Evolutionary conservation across 139 green algal species (phyloP), one percentile per base, ranked within the genome.

Genomic region (Raphidocelis subcapitata): DNA sequence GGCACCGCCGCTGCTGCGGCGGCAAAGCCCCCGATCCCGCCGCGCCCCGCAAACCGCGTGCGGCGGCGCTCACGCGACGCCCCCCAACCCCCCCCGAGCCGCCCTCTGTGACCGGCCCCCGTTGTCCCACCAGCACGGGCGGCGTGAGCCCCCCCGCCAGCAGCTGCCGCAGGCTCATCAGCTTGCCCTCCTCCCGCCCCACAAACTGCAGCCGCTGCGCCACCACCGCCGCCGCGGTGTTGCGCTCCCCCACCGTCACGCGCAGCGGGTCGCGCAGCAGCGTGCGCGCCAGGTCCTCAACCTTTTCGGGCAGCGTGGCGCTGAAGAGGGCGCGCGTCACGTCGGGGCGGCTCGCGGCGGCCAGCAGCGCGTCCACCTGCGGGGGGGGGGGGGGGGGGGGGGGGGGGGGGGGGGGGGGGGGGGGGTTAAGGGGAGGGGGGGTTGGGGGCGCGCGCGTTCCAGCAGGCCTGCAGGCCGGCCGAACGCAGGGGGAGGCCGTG

Each of bases 81-180:
- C n/a, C n/a, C n/a, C n/a, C n/a, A n/a, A n/a, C n/a, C n/a, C n/a
- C n/a, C n/a, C n/a, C n/a, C n/a, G n/a, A n/a, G n/a, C n/a, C n/a
- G n/a, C n/a, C n/a, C n/a, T n/a, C n/a, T n/a, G n/a, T n/a, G n/a
- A n/a, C n/a, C n/a, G n/a, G n/a, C n/a, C n/a, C n/a, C n/a, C n/a
- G n/a, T n/a, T 18, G 87, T 78, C 99, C 98, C 10, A 99, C 87
- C 20, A 99, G 85, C 56, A 98, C 83, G 0, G 95, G 95, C 21
- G 92, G 91, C 69, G 69, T 81, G n/a, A 98, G 57, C 3, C 92
- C 92, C 54, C 72, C 77, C 1, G 64, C 74, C 28, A 99, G 74
- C 63, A 98, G 70, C 83, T 98, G 92, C 29, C 93, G 78, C 70
- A 99, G 82, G 26, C 91, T 94, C 62, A 98, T 73, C 52, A 97